These are phyloP conservation scores for Tolypocladium cylindrosporum DNA, from an alignment of 2,329 filamentous ascomycete species.

Conservation along the genomic window DNA sequence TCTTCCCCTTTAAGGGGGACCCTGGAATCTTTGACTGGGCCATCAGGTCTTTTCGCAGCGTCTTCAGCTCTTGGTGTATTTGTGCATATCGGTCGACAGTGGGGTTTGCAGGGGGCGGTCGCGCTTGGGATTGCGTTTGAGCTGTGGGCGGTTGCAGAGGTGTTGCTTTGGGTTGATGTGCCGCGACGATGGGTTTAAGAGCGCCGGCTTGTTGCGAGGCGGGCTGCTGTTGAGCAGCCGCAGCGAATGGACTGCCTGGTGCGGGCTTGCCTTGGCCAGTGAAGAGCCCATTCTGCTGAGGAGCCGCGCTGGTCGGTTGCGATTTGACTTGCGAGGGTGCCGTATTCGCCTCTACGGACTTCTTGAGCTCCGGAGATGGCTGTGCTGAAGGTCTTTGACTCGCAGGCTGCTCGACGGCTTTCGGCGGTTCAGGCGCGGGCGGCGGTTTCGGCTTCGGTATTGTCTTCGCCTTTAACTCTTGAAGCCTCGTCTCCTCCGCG, in stretches of 20 bases:
- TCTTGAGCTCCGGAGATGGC: constrained; percentile 7
- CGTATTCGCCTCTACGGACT: constrained; percentile 3
- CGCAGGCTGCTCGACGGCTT: constrained; percentile 6
- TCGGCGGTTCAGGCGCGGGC: constrained; percentile 17
- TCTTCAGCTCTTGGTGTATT: constrained; percentile 62
- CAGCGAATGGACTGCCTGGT: background rate
- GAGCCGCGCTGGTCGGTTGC: constrained; percentile 2
- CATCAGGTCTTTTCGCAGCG: constrained; percentile 52
- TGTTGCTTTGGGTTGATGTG: background rate
- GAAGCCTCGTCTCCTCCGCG: constrained; percentile 37
- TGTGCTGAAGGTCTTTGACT: constrained; percentile 2
- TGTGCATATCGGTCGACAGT: constrained; percentile 34
- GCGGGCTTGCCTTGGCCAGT: constrained; percentile 12
- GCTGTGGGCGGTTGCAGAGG: background rate
- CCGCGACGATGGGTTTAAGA: background rate
- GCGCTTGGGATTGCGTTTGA: constrained; percentile 1
- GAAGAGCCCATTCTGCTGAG: constrained; percentile 10
- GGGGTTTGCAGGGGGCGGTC: constrained; percentile 1
- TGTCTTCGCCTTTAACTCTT: constrained; percentile 34
- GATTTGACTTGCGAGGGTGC: constrained; percentile 1
- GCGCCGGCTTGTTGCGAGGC: background rate
- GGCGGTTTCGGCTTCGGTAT: constrained; percentile 33
- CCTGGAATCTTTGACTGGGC: constrained; percentile 38
- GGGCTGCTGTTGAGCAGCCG: background rate
- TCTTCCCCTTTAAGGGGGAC: constrained; percentile 48